These are phyloP conservation scores for Phellopilus nigrolimitatus DNA, from an alignment of 1,284 basidiomycete genomes.

Conservation along the genomic window DNA sequence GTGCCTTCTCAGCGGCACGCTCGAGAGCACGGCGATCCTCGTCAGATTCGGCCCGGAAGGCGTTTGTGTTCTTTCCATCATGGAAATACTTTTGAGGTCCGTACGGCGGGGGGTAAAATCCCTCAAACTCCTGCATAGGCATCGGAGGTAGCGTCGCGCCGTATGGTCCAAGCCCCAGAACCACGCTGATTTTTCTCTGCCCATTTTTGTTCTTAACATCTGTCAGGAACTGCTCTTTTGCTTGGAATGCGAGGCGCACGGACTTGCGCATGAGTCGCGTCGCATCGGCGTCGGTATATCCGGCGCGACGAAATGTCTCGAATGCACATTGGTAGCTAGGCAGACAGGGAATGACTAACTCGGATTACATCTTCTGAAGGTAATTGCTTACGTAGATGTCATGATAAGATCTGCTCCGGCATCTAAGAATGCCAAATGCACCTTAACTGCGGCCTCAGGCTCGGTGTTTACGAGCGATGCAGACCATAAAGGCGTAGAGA, in stretches of 20 bases:
- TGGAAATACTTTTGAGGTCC: slow-evolving; percentile 48
- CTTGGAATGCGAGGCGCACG: slow-evolving; percentile 47
- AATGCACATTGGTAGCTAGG: slow-evolving; percentile 63
- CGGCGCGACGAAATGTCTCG: slow-evolving; percentile 49
- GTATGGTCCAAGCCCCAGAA: slow-evolving; percentile 70
- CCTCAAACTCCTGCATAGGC: slow-evolving; percentile 70
- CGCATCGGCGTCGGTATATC: slow-evolving; percentile 44
- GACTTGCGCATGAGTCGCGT: slow-evolving; percentile 48
- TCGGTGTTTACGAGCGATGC: slow-evolving; percentile 50
- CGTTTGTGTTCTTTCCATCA: slow-evolving; percentile 36
- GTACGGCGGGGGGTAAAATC: slow-evolving; percentile 71
- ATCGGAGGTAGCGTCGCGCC: slow-evolving; percentile 64
- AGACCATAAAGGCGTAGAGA: slow-evolving; percentile 65
- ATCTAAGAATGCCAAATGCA: slow-evolving; percentile 56
- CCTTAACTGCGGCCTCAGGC: slow-evolving; percentile 46
- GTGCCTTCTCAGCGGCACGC: slow-evolving; percentile 42
- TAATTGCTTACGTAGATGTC: slow-evolving; percentile 53
- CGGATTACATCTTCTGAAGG: neutral
- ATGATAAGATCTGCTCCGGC: slow-evolving; percentile 58
- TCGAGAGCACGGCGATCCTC: slow-evolving; percentile 30
- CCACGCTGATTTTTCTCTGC: slow-evolving; percentile 37
- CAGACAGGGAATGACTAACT: neutral
- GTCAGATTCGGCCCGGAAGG: slow-evolving; percentile 31
- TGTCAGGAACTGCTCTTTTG: slow-evolving; percentile 34
- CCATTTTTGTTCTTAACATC: slow-evolving; percentile 15